Percentiles rank a stretch among this genome's conserved stretches.
phyloP scores from a whole-genome alignment of 495 filamentous ascomycete genomes.

The Daldinia childiae region DNA sequence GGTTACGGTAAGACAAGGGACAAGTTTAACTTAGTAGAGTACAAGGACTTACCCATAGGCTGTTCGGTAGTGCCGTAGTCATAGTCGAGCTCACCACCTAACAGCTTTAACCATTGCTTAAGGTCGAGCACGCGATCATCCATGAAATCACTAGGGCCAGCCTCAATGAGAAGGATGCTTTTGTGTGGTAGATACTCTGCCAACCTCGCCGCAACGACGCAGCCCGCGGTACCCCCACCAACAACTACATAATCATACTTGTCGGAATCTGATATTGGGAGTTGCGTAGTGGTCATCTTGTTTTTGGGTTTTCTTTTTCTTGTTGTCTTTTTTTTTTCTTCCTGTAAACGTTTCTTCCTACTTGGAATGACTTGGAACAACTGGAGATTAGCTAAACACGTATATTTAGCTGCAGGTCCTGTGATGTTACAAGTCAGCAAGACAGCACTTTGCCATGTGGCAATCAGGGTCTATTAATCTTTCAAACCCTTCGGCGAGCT shows the following conservation, averaged over 20 bases:
- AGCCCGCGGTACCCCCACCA: conserved; percentile 85
- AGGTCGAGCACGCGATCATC: conserved; percentile 68
- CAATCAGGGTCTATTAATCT: conserved; percentile 34
- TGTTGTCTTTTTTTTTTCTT: conserved; percentile 2
- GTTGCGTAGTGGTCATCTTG: conserved; percentile 68
- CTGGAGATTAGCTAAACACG: conserved; percentile 11
- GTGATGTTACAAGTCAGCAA: not conserved
- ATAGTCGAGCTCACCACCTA: conserved; percentile 85
- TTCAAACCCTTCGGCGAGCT: conserved; percentile 12
- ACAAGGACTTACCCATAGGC: conserved; percentile 68
- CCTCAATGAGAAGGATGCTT: conserved; percentile 71
- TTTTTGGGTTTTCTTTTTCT: conserved; percentile 2
- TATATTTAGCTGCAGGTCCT: conserved; percentile 20
- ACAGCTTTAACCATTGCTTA: conserved; percentile 79
- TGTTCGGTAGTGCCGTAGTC: conserved; percentile 88
- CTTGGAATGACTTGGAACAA: not conserved
- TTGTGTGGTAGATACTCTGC: conserved; percentile 73
- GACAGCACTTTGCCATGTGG: conserved; percentile 13
- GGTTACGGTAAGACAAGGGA: conserved; percentile 31
- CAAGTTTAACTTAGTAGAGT: not conserved
- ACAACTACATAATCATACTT: conserved; percentile 86
- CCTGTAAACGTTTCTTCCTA: conserved; percentile 1
- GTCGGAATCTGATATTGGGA: conserved; percentile 67
- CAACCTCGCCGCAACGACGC: conserved; percentile 72
- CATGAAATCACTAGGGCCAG: conserved; percentile 61